Base-by-base conservation (phyloP, 306 rosid species). In the Lithocarpus polystachyus region DNA sequence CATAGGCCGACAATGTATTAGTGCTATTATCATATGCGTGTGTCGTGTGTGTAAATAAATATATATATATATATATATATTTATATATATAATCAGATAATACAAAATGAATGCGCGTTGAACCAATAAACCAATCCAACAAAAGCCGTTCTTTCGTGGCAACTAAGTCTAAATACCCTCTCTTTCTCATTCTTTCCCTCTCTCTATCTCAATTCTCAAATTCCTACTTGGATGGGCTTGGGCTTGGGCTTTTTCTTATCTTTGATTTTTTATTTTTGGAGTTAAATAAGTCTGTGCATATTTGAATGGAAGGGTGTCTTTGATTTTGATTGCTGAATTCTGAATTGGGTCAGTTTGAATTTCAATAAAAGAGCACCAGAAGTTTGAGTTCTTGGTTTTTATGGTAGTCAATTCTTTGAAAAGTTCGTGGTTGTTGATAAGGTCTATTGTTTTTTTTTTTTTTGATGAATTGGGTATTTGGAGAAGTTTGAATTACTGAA, bases 81-180 rank as follows among this genome's bases (percentile, higher is more conserved):
- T 2, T 62, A 26, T 62, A 3, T 24, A 13, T 26, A 62, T 62
- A 62, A 11, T 24, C 12, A 40, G 55, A 74, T 45, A 73, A 40
- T 56, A 26, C 83, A 52, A 55, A 82, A 83, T 82, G 76, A 86
- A 89, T 89, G 82, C 99, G 95, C 97, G 93, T 92, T 87, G 85
- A 84, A 89, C 59, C 59, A 86, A 86, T 88, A 78, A 76, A 71
- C 83, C 73, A 29, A 61, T 45, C 54, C 59, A 40, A 75, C 61
- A n/a, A 60, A 56, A 79, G 65, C 57, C 26, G n/a, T 56, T 52
- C 74, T 76, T 82, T 81, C 89, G 70, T 80, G 81, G 79, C 68
- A 75, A 71, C 60, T 43, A 74, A 76, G 77, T 77, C 65, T 80
- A 77, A 77, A 77, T 29, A 24, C 77, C 77, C 59, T 73, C 24